A percentile compares a stretch with the other conserved stretches of the same genome.
Evolutionary conservation across 768 basidiomycete genomes (phyloP).

Genomic region (Russula sp.): DNA sequence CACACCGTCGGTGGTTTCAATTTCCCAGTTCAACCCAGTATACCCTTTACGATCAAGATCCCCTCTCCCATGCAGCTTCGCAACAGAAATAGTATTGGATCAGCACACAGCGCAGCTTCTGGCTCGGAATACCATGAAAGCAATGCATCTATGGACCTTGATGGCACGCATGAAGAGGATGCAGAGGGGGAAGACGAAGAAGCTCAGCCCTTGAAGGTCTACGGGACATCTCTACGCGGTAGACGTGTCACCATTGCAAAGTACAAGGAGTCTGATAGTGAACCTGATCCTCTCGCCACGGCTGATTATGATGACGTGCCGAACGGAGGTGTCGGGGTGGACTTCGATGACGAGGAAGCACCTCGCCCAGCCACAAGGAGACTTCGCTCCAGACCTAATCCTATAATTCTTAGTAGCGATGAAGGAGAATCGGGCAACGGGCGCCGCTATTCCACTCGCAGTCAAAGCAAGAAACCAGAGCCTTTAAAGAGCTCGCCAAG

Average conservation of each 20-base stretch:
- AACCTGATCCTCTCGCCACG: conserved; percentile 16
- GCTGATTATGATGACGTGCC: conserved; percentile 9
- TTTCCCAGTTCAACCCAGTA: conserved; percentile 13
- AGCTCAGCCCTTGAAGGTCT: conserved; percentile 13
- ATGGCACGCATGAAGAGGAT: conserved; percentile 23
- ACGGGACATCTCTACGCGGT: conserved; percentile 23
- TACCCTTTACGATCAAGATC: conserved; percentile 19
- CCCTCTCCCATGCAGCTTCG: conserved; percentile 20
- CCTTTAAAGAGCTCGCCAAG: conserved; percentile 22
- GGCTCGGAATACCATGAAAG: conserved; percentile 33
- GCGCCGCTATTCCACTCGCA: conserved; percentile 36
- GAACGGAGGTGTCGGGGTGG: conserved; percentile 10
- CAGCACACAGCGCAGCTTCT: conserved; percentile 25
- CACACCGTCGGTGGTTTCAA: conserved; percentile 19
- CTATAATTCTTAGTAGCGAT: conserved; percentile 39
- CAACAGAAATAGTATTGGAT: conserved; percentile 16
- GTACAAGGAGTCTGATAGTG: conserved; percentile 28
- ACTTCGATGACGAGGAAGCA: conserved; percentile 26
- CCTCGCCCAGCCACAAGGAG: conserved; percentile 19
- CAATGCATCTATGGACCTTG: conserved; percentile 29
- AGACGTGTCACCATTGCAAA: conserved; percentile 25
- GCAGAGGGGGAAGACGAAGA: conserved; percentile 23
- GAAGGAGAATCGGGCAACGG: conserved; percentile 31
- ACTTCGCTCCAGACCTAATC: conserved; percentile 9
- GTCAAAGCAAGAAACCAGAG: conserved; percentile 30